phyloP scores from a whole-genome alignment of 306 rosid species.

The Prinsepia uniflora region DNA sequence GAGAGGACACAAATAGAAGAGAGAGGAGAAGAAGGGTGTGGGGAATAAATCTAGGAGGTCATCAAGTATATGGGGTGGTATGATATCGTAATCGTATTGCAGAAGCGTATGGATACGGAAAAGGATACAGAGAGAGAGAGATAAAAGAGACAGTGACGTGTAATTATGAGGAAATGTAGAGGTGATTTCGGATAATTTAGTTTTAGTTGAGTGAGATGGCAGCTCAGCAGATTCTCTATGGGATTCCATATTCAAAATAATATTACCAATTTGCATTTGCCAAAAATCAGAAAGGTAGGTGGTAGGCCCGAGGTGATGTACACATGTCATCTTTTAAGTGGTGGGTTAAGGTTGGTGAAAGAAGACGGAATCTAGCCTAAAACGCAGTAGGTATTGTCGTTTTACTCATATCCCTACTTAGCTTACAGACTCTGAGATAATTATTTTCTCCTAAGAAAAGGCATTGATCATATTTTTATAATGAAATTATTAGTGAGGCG shows the following conservation, averaged over 20 bases:
- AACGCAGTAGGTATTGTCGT: too few relatives aligned
- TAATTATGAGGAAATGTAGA: not conserved
- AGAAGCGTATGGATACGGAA: conserved; percentile 37
- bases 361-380: too few relatives aligned
- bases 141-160: not conserved
- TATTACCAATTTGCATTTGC: not conserved
- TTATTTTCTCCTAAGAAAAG: too few relatives aligned
- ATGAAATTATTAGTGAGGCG: too few relatives aligned
- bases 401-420: too few relatives aligned
- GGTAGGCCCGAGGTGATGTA: not conserved
- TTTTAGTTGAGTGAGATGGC: not conserved
- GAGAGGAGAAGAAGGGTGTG: conserved; percentile 24
- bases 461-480: too few relatives aligned
- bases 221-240: not conserved
- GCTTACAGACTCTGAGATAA: too few relatives aligned
- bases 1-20: conserved; percentile 9
- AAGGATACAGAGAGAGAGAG: not conserved
- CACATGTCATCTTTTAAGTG: not conserved
- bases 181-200: not conserved
- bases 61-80: conserved; percentile 9
- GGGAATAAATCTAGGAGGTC: conserved; percentile 58
- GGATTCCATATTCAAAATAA: not conserved
- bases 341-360: not conserved
- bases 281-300: not conserved
- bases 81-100: conserved; percentile 30